Conservation (phyloP, 495 filamentous ascomycete genomes). For the Geoglossum glabrum region DNA sequence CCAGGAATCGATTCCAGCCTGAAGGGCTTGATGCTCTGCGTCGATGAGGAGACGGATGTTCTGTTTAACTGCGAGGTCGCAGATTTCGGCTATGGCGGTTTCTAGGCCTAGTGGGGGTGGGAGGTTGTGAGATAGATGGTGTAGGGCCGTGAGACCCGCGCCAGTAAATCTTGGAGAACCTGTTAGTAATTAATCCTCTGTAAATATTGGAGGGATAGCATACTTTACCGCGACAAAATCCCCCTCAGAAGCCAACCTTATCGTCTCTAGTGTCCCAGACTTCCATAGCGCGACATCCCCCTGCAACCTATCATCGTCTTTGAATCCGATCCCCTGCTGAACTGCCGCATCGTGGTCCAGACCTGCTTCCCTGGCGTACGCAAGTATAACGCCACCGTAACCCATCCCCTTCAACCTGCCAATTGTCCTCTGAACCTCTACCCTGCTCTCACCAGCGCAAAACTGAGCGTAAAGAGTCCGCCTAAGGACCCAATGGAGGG, state of each 20-base stretch:
- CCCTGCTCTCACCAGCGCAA: constrained; percentile 50
- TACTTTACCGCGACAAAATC: background rate
- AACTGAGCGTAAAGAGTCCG: constrained; percentile 73
- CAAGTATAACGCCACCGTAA: constrained; percentile 56
- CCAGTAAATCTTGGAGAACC: constrained; percentile 43
- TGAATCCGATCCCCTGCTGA: background rate
- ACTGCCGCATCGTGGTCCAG: constrained; percentile 16
- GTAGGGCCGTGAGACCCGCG: constrained; percentile 42
- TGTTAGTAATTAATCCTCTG: background rate
- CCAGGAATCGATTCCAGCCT: constrained; percentile 75
- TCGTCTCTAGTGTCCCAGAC: constrained; percentile 53
- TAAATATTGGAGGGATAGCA: constrained; percentile 14
- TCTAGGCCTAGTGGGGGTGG: constrained; percentile 42
- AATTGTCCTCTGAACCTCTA: constrained; percentile 40
- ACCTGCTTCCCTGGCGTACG: constrained; percentile 57
- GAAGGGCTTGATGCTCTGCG: constrained; percentile 67
- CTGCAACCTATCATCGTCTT: constrained; percentile 20
- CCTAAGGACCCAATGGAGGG: constrained; percentile 33
- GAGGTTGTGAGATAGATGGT: constrained; percentile 4
- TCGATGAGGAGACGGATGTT: constrained; percentile 68
- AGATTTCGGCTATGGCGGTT: constrained; percentile 52
- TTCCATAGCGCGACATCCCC: constrained; percentile 55
- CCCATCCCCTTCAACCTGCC: constrained; percentile 40
- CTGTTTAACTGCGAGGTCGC: constrained; percentile 48
- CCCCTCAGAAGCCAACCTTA: constrained; percentile 19